Base-by-base conservation (phyloP, 768 basidiomycete species). In the Termitomyces sp. region DNA sequence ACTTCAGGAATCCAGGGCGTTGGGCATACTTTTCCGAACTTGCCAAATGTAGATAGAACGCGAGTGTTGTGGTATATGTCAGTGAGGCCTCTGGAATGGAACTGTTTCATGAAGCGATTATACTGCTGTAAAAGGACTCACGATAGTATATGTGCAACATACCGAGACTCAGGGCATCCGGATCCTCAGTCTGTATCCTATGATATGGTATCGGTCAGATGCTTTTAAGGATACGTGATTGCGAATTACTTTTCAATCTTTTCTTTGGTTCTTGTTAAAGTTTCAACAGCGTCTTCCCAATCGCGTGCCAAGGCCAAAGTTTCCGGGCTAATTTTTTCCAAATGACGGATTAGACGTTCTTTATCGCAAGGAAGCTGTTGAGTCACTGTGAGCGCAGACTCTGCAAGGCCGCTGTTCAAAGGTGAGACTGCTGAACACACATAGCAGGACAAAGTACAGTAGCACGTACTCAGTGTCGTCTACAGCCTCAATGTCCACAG, bases 1-100 rank as follows among this genome's bases (percentile, higher is more conserved):
- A 70, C 65, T 80, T 82, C 53, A 92, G 78, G 38, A 80, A 78
- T 56, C 82, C 78, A 10, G 82, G 87, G 35, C 76, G 79, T 53
- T 77, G 75, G 7, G 80, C 75, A 65, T 85, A 84, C 70, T 87
- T 81, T 57, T 81, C 75, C 40, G 79, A 79, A 22, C 88, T 76
- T 17, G 90, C 83, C n/a, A 98, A 77, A 68, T 94, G 84, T 40
- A 98, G 74, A 72, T 96, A 98, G 73, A 94, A 98, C 1, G 94
- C 90, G 44, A 98, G 84, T 2, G 85, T 87, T 0, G 93, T 90
- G 19, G 90, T 79, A 65, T 98, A 98, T 9, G 94, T 92, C 37
- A 97, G 73, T 2, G 96, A 76, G 1, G 93, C 81, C 77, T 98
- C 95, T 98, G 48, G 40, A 47, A 55, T 41, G 19, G 15, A 21